A percentile compares a stretch with the other conserved stretches of the same genome.
Conservation (phyloP, 139 green algal genomes). For the Tetradesmus lagerheimii region DNA sequence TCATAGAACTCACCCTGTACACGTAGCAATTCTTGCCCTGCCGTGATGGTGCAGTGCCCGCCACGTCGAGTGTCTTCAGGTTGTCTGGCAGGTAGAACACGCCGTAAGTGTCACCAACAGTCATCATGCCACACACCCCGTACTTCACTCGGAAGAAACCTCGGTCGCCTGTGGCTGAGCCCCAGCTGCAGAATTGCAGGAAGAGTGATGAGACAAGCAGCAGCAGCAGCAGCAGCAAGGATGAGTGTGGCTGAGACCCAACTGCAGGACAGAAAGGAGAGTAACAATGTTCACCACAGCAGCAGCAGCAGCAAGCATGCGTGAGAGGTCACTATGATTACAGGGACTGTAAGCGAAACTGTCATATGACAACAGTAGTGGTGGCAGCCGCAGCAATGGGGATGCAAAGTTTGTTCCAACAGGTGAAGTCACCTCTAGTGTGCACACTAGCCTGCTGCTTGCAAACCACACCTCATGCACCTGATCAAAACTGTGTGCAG, state of each 20-base stretch:
- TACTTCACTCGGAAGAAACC: constrained; percentile 39
- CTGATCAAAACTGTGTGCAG: too few relatives aligned
- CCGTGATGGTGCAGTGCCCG: background rate
- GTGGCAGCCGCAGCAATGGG: too few relatives aligned
- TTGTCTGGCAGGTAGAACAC: constrained; percentile 20
- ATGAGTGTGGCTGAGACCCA: background rate
- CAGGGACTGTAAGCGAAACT: too few relatives aligned
- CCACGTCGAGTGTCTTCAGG: background rate
- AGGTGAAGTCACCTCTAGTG: too few relatives aligned
- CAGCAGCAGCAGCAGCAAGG: background rate
- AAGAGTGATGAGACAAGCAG: background rate
- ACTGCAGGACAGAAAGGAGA: background rate
- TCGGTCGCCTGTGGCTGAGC: background rate
- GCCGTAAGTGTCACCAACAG: background rate
- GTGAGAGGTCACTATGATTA: too few relatives aligned
- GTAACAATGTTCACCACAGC: too few relatives aligned
- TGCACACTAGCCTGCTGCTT: background rate
- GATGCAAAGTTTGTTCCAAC: too few relatives aligned
- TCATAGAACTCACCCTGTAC: constrained; percentile 8
- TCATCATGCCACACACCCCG: constrained; percentile 23
- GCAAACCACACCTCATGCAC: background rate
- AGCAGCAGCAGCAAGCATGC: background rate
- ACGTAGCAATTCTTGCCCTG: constrained; percentile 18
- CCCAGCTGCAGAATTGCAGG: background rate
- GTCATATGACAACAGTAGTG: too few relatives aligned